These are phyloP conservation scores for Cadophora sp. DNA, from an alignment of 2,329 filamentous ascomycete species.

Conservation along the genomic window DNA sequence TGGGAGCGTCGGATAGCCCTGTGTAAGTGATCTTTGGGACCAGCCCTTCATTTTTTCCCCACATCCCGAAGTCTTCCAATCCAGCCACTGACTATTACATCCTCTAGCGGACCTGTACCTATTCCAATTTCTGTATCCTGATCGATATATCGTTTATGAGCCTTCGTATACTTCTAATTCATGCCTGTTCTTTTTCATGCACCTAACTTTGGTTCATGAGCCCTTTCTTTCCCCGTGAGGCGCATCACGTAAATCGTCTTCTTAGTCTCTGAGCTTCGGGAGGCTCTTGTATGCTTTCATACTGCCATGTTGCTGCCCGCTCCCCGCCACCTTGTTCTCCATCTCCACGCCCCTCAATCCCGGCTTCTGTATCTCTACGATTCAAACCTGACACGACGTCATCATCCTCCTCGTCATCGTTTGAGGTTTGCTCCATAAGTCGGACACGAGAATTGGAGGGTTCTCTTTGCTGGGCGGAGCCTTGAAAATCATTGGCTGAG, in stretches of 20 bases:
- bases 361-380: slow-evolving; percentile 3
- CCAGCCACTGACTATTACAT: not conserved
- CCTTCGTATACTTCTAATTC: not conserved
- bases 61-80: not conserved
- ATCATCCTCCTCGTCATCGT: not conserved
- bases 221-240: not conserved
- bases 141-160: not conserved
- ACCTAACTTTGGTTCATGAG: not conserved
- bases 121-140: slow-evolving; percentile 41
- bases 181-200: too few species aligned
- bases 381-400: not conserved
- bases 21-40: slow-evolving; percentile 10
- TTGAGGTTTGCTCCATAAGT: not conserved
- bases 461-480: not conserved
- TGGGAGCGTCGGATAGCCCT: slow-evolving; percentile 44
- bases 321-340: not conserved
- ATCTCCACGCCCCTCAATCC: not conserved
- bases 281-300: not conserved
- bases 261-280: not conserved
- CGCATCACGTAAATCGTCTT: not conserved
- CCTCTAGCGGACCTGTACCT: slow-evolving; percentile 6
- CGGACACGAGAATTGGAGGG: not conserved
- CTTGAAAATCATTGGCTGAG: not conserved
- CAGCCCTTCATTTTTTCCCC: not conserved
- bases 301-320: not conserved